Percentiles rank a stretch among this genome's conserved stretches.
Conservation (phyloP, 106 monocot genomes). For the Iris macrosiphon region DNA sequence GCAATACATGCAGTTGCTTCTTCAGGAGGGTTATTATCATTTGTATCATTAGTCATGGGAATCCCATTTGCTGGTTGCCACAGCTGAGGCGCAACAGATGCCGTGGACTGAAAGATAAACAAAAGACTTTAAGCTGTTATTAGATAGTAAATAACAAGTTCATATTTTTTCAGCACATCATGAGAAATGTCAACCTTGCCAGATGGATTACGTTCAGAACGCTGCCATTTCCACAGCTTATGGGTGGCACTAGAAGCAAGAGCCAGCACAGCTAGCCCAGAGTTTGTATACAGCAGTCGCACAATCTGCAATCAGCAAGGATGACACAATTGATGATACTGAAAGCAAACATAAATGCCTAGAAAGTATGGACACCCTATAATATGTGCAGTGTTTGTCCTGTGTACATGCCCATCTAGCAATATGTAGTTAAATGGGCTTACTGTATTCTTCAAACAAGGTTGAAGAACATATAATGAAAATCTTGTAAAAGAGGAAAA, state of each 20-base stretch:
- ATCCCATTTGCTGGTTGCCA: conserved; percentile 78
- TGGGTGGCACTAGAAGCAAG: conserved; percentile 74
- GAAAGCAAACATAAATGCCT: no score
- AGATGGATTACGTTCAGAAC: conserved; percentile 42
- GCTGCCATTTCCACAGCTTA: conserved; percentile 94
- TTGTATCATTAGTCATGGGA: conserved; percentile 74
- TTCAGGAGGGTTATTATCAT: conserved; percentile 58
- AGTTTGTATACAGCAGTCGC: conserved; percentile 47
- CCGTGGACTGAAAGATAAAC: conserved; percentile 49
- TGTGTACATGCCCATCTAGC: no score
- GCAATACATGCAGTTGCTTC: conserved; percentile 80
- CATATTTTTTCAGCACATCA: not conserved
- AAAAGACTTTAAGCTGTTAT: not conserved
- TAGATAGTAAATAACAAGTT: not conserved
- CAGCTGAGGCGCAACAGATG: conserved; percentile 58
- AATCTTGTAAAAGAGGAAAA: no score
- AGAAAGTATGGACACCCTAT: no score
- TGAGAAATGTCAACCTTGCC: conserved; percentile 52
- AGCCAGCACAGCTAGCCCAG: conserved; percentile 70
- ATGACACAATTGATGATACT: no score
- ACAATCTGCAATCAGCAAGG: conserved; percentile 10
- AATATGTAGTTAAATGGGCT: no score
- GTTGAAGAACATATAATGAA: no score
- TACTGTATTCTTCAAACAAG: no score
- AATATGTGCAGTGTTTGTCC: no score